A percentile compares a stretch with the other conserved stretches of the same genome.
phyloP scores from a whole-genome alignment of 768 basidiomycete species.

The Dioszegia crocea region DNA sequence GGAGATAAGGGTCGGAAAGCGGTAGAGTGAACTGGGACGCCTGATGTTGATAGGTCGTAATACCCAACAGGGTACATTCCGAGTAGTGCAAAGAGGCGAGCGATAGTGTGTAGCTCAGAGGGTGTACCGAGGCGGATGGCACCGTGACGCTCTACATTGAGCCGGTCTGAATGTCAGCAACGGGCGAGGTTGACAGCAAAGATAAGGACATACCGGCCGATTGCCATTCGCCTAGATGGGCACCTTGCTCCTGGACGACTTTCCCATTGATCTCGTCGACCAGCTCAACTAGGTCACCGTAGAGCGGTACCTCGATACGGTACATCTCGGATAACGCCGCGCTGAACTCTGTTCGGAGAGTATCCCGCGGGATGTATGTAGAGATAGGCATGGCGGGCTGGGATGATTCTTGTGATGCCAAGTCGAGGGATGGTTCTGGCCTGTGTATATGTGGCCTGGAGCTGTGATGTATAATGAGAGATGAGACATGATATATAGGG shows the following conservation, averaged over 20 bases:
- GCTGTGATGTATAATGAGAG: too few species aligned
- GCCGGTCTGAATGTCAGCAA: slow-evolving; percentile 23
- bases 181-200: too few species aligned
- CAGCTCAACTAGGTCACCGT: slow-evolving; percentile 39
- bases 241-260: slow-evolving; percentile 1
- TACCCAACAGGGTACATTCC: slow-evolving; percentile 46
- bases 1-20: slow-evolving; percentile 37
- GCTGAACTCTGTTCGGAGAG: slow-evolving; percentile 28
- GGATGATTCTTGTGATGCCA: background rate
- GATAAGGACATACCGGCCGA: slow-evolving; percentile 15
- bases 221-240: slow-evolving; percentile 20
- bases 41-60: slow-evolving; percentile 40
- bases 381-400: background rate
- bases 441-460: too few species aligned
- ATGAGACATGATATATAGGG: background rate
- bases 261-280: slow-evolving; percentile 37
- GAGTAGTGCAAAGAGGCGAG: slow-evolving; percentile 31
- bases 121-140: slow-evolving; percentile 42
- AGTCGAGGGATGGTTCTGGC: too few species aligned
- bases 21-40: slow-evolving; percentile 44
- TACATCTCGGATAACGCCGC: slow-evolving; percentile 37
- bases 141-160: slow-evolving; percentile 42
- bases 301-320: slow-evolving; percentile 41
- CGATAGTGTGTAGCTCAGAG: slow-evolving; percentile 30
- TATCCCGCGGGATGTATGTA: slow-evolving; percentile 7